Conservation (phyloP, 2,329 filamentous ascomycete species). For the Neodidymelliopsis sp. region DNA sequence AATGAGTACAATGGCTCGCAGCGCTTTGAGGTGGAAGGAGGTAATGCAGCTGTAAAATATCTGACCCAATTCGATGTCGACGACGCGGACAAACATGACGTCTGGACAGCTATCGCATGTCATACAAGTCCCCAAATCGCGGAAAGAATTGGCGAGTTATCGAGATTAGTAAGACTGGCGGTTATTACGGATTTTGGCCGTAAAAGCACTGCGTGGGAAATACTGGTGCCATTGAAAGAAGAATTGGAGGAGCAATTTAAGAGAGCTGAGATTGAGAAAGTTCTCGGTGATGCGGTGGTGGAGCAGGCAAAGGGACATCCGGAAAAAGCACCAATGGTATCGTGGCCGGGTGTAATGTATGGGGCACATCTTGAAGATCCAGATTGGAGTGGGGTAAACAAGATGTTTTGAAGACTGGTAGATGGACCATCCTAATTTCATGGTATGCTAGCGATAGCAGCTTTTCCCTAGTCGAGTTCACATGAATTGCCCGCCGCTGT, state of each 20-base stretch:
- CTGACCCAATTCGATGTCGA: conserved; percentile 34
- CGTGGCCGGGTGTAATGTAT: conserved; percentile 47
- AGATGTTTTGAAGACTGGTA: conserved; percentile 31
- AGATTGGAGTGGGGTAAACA: conserved; percentile 41
- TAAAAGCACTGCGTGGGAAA: conserved; percentile 24
- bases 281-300: conserved; percentile 53
- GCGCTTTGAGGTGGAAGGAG: conserved; percentile 57
- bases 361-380: conserved; percentile 36
- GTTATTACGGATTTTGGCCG: conserved; percentile 52
- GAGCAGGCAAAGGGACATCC: conserved; percentile 48
- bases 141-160: conserved; percentile 52
- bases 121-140: conserved; percentile 56
- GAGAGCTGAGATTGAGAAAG: conserved; percentile 53
- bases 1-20: conserved; percentile 45
- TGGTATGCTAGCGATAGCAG: not conserved
- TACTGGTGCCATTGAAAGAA: conserved; percentile 27
- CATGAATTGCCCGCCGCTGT: conserved; percentile 11
- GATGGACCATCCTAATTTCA: not conserved
- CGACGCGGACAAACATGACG: conserved; percentile 45
- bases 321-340: conserved; percentile 51
- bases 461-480: not conserved
- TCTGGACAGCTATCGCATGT: conserved; percentile 56
- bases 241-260: conserved; percentile 40
- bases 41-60: conserved; percentile 50
- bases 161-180: conserved; percentile 48